Conservation (phyloP, 768 basidiomycete species). For the Chiua virens region DNA sequence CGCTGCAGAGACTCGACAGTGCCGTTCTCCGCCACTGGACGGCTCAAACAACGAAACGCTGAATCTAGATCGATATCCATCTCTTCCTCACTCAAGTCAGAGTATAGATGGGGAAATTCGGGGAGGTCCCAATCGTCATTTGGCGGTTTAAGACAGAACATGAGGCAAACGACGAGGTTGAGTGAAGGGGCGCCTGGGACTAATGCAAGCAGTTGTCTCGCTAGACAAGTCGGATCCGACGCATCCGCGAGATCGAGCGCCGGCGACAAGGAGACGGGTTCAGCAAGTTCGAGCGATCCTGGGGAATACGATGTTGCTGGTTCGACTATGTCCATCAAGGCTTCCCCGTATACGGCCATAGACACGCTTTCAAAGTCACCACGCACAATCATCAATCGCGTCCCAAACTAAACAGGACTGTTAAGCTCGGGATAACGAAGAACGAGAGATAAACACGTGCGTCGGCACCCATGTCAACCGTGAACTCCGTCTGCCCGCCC, state of each 20-base stretch:
- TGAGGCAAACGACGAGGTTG: constrained; percentile 62
- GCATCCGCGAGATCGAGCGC: constrained; percentile 61
- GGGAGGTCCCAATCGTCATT: constrained; percentile 80
- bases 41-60: constrained; percentile 50
- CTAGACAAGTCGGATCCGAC: constrained; percentile 59
- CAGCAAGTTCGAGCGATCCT: constrained; percentile 34
- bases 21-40: constrained; percentile 60
- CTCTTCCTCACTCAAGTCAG: constrained; percentile 54
- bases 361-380: constrained; percentile 70
- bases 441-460: constrained; percentile 37
- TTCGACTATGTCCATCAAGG: constrained; percentile 45
- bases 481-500: constrained; percentile 65
- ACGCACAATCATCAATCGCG: constrained; percentile 78
- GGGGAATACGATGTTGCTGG: constrained; percentile 43
- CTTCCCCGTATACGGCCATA: constrained; percentile 48
- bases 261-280: constrained; percentile 42
- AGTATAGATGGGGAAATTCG: constrained; percentile 69
- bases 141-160: constrained; percentile 78
- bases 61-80: constrained; percentile 58
- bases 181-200: constrained; percentile 65
- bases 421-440: neutral
- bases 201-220: constrained; percentile 58
- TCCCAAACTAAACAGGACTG: constrained; percentile 51
- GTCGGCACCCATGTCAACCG: constrained; percentile 68
- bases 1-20: constrained; percentile 47